A percentile compares a stretch with the other conserved stretches of the same genome.
Conservation (phyloP, 129 eudicot genomes). For the Flaveria bidentis region DNA sequence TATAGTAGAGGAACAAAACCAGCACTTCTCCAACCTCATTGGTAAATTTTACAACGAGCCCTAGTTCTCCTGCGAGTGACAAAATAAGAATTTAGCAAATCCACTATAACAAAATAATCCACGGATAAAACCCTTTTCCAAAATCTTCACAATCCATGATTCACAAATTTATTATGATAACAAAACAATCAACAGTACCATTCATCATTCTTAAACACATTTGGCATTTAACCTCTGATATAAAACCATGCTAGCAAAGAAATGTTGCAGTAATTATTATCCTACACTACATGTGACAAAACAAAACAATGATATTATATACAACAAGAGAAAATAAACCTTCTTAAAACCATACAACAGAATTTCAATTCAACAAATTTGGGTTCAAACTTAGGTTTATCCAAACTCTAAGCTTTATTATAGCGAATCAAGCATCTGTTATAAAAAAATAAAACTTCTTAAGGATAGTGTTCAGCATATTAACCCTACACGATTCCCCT, state of each 20-base stretch:
- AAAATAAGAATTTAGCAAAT: not conserved
- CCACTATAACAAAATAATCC: not conserved
- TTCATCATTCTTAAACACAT: not conserved
- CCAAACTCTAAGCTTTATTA: too few relatives aligned
- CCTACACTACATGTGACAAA: not conserved
- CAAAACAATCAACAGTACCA: not conserved
- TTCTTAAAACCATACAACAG: too few relatives aligned
- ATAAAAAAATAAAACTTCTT: too few relatives aligned
- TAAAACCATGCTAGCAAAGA: not conserved
- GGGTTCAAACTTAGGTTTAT: too few relatives aligned
- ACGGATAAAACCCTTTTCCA: not conserved
- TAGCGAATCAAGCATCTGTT: too few relatives aligned
- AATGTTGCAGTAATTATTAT: not conserved
- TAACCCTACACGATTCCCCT: too few relatives aligned
- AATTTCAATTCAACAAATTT: too few relatives aligned
- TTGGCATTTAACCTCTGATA: not conserved
- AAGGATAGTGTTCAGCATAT: too few relatives aligned
- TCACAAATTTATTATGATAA: not conserved
- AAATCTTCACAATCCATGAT: not conserved
- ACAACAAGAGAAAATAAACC: not conserved
- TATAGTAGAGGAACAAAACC: conserved; percentile 86
- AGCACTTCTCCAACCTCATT: conserved; percentile 90
- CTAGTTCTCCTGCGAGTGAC: conserved; percentile 21
- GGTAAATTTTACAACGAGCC: conserved; percentile 29
- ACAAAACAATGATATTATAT: not conserved